These are phyloP conservation scores for Penicillium pulvis DNA, from an alignment of 495 filamentous ascomycete species.

Conservation along the genomic window DNA sequence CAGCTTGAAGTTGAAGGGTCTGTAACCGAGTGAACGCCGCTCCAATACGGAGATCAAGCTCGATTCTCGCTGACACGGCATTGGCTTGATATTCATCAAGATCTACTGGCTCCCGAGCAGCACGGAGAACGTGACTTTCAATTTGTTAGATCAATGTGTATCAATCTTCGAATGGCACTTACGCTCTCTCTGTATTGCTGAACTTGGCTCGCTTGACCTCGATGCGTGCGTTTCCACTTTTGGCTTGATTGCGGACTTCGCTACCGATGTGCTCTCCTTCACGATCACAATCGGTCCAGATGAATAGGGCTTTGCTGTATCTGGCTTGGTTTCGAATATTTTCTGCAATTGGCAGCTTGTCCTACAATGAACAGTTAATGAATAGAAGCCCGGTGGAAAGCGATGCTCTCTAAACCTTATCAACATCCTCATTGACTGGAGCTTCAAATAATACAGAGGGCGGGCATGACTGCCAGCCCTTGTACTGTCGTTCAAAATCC, in stretches of 20 bases:
- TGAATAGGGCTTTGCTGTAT: constrained; percentile 70
- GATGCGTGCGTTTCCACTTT: constrained; percentile 68
- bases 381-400: neutral
- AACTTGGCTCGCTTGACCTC: constrained; percentile 86
- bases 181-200: constrained; percentile 94
- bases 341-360: constrained; percentile 75
- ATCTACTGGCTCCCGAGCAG: constrained; percentile 71
- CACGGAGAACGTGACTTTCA: constrained; percentile 73
- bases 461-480: constrained; percentile 76
- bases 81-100: constrained; percentile 86
- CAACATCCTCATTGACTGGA: constrained; percentile 65
- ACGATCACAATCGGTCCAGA: constrained; percentile 98
- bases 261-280: constrained; percentile 96
- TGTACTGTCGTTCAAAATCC: constrained; percentile 71
- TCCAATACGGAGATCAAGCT: constrained; percentile 89
- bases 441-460: constrained; percentile 83
- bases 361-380: constrained; percentile 43
- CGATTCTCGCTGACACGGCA: constrained; percentile 87
- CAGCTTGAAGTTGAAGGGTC: constrained; percentile 68
- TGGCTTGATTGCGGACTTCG: constrained; percentile 85
- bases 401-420: constrained; percentile 50
- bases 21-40: constrained; percentile 90
- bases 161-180: constrained; percentile 32
- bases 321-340: constrained; percentile 83
- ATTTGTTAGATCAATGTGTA: neutral